A percentile compares a stretch with the other conserved stretches of the same genome.
These are phyloP conservation scores for Cucumis sativus DNA, from an alignment of 306 rosid genomes.

Conservation along the genomic window Cucumber_9930_V3 NC_026657.2:29862501-29863000, in stretches of 20 bases:
- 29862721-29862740: background rate
- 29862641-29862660: background rate
- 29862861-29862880: background rate
- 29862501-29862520: background rate
- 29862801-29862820: background rate
- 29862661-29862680: background rate
- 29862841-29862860: background rate
- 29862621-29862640: background rate
- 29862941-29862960: background rate
- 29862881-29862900: background rate
- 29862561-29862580: background rate
- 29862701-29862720: background rate
- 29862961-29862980: background rate
- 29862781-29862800: background rate
- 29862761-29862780: background rate
- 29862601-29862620: background rate
- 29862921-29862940: background rate
- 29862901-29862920: background rate
- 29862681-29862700: background rate
- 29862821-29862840: background rate
- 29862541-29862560: background rate
- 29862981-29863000: background rate
- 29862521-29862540: background rate
- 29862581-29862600: background rate
- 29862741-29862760: no score